Evolutionary conservation across 2,329 filamentous ascomycete species (phyloP), one percentile per base, ranked within the genome.

Genomic region (Fusarium camptoceras): DNA sequence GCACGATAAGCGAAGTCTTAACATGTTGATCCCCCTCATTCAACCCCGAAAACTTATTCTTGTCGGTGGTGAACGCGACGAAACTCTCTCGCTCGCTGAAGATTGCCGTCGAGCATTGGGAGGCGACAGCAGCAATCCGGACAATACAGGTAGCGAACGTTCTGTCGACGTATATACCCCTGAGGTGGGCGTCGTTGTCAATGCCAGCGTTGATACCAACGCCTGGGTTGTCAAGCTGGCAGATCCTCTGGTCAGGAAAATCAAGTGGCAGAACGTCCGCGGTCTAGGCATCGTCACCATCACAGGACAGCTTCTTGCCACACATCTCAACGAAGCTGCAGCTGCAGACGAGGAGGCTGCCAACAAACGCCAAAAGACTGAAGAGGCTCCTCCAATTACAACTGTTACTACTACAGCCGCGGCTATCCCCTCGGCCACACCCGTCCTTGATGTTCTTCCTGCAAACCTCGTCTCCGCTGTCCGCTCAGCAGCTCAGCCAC

Each of bases 191-290:
- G 84, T 87, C 34, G 83, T 86, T 16, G 86, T 99, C 43, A 91
- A 99, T 79, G 96, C 95, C 15, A 98, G 94, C 76, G 95, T 98
- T 43, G 96, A 99, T 78, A 98, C 95, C 8, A 98, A 98, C 78
- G 94, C 96, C 6, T 99, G 97, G 96, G 91, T 93, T 25, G 92
- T 99, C 64, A 97, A 94, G 80, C 86, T 99, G 20, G 94, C 93
- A 50, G 93, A 95, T 72, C 84, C 88, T 46, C 88, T 99, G 22
- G 92, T 97, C 63, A 93, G 93, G 80, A 92, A 92, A 73, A 86
- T 99, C 64, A 93, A 93, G 76, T 98, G 96, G 96, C 96, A 98
- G 82, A 94, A 93, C 62, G 94, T 98, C 25, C 91, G 94, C 59
- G 94, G 92, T 4, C 84, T 98, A 10, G 92, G 94, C 41, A 93